phyloP scores from a whole-genome alignment of 2,329 filamentous ascomycete species.

The Rhynchosporium agropyri region DNA sequence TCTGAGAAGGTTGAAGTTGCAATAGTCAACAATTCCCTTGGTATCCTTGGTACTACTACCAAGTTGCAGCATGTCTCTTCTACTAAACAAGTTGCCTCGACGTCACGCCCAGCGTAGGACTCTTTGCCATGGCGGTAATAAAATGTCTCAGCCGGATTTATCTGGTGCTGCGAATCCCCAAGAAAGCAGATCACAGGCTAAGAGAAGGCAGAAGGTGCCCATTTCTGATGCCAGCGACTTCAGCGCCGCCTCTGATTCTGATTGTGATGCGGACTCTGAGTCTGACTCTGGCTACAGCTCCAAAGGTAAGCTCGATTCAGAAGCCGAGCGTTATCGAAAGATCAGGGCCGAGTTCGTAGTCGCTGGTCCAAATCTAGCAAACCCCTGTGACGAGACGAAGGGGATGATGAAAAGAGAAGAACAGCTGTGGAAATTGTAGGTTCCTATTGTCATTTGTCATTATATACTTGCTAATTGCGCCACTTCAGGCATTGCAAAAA shows the following conservation, averaged over 20 bases:
- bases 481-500: conserved; percentile 28
- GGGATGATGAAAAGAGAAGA: conserved; percentile 31
- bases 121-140: background rate
- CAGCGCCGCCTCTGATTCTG: conserved; percentile 2
- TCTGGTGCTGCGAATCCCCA: background rate
- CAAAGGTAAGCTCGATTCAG: conserved; percentile 12
- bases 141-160: background rate
- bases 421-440: conserved; percentile 29
- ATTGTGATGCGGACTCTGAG: conserved; percentile 7
- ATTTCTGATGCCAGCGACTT: conserved; percentile 7
- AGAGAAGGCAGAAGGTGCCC: background rate
- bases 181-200: background rate
- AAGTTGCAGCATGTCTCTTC: conserved; percentile 5
- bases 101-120: conserved; percentile 6
- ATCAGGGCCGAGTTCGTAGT: conserved; percentile 30
- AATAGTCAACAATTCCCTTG: background rate
- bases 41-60: conserved; percentile 1
- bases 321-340: conserved; percentile 28
- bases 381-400: conserved; percentile 29
- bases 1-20: background rate
- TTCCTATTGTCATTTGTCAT: conserved; percentile 19
- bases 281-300: conserved; percentile 17
- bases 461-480: conserved; percentile 22
- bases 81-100: conserved; percentile 1
- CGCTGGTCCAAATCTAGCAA: conserved; percentile 30